phyloP scores from a whole-genome alignment of 2,329 filamentous ascomycete genomes.

The Scopulariopsis brevicaulis region DNA sequence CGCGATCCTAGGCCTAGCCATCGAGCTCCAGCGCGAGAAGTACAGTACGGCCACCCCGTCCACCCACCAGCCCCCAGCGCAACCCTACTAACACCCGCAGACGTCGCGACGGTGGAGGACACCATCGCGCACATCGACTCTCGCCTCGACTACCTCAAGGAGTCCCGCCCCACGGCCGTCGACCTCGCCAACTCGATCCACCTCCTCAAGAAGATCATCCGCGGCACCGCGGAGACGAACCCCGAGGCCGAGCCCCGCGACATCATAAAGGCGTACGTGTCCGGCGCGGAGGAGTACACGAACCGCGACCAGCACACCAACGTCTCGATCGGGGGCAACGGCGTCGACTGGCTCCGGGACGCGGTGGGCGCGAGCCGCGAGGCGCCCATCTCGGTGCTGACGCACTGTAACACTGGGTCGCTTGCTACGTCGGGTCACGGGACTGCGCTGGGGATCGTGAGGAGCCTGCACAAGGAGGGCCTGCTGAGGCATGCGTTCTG shows the following conservation, averaged over 20 bases:
- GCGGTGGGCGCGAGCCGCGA: constrained; percentile 38
- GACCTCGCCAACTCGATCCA: constrained; percentile 84
- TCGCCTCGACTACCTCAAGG: constrained; percentile 77
- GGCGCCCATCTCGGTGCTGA: constrained; percentile 64
- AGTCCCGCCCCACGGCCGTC: constrained; percentile 85
- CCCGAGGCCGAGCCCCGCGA: constrained; percentile 27
- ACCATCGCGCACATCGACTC: constrained; percentile 61
- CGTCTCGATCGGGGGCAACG: constrained; percentile 69
- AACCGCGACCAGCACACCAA: constrained; percentile 82
- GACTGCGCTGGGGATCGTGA: constrained; percentile 88
- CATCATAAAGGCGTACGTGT: constrained; percentile 61
- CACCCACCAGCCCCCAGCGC: not conserved
- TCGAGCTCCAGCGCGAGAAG: constrained; percentile 58
- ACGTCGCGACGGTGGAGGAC: constrained; percentile 34
- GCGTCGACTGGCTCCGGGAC: constrained; percentile 69
- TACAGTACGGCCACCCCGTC: constrained; percentile 21
- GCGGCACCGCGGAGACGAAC: constrained; percentile 24
- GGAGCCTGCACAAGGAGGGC: constrained; percentile 57
- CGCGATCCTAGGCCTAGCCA: constrained; percentile 78
- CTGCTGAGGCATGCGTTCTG: constrained; percentile 79
- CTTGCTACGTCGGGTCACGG: constrained; percentile 97
- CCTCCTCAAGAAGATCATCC: constrained; percentile 59
- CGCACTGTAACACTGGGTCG: constrained; percentile 96
- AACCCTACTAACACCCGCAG: constrained; percentile 6
- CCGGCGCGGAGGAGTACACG: constrained; percentile 76